Percentiles rank a stretch among this genome's conserved stretches.
phyloP scores from a whole-genome alignment of 768 basidiomycete genomes.

The Auriscalpium vulgare region DNA sequence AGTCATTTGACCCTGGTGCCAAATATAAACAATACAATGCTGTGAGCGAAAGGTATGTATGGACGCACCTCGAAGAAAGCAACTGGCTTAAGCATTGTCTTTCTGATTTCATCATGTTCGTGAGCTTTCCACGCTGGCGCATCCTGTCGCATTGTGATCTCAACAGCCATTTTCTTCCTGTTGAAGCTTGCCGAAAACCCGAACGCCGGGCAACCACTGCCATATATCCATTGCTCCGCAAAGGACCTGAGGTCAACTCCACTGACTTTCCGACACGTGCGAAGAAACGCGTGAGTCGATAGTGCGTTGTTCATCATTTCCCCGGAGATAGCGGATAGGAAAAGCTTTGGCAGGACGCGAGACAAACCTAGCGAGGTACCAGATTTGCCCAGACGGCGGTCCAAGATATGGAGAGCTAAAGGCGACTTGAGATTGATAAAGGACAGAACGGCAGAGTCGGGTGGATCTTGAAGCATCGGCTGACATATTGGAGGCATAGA shows the following conservation, averaged over 20 bases:
- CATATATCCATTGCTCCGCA: slow-evolving; percentile 99
- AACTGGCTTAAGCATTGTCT: slow-evolving; percentile 70
- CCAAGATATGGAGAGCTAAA: slow-evolving; percentile 92
- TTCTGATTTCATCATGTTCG: slow-evolving; percentile 60
- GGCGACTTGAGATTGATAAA: slow-evolving; percentile 96
- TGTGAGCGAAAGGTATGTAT: background rate
- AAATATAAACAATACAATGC: background rate
- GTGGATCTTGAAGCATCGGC: slow-evolving; percentile 77
- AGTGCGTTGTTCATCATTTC: slow-evolving; percentile 81
- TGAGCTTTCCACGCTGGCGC: slow-evolving; percentile 65
- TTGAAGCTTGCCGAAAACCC: slow-evolving; percentile 88
- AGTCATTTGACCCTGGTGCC: slow-evolving; percentile 84
- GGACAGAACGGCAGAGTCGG: slow-evolving; percentile 67
- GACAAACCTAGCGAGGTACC: slow-evolving; percentile 92
- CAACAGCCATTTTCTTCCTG: slow-evolving; percentile 96
- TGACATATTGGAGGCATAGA: slow-evolving; percentile 90
- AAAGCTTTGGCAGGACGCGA: slow-evolving; percentile 91
- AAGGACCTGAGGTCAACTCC: slow-evolving; percentile 86
- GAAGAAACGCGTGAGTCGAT: slow-evolving; percentile 84
- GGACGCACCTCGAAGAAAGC: slow-evolving; percentile 74
- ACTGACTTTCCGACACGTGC: slow-evolving; percentile 89
- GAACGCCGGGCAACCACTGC: slow-evolving; percentile 91
- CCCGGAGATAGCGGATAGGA: slow-evolving; percentile 87
- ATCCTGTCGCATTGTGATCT: slow-evolving; percentile 89
- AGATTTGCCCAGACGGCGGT: slow-evolving; percentile 87